phyloP scores from a whole-genome alignment of 768 basidiomycete species.

The Amanita jacksonii region DNA sequence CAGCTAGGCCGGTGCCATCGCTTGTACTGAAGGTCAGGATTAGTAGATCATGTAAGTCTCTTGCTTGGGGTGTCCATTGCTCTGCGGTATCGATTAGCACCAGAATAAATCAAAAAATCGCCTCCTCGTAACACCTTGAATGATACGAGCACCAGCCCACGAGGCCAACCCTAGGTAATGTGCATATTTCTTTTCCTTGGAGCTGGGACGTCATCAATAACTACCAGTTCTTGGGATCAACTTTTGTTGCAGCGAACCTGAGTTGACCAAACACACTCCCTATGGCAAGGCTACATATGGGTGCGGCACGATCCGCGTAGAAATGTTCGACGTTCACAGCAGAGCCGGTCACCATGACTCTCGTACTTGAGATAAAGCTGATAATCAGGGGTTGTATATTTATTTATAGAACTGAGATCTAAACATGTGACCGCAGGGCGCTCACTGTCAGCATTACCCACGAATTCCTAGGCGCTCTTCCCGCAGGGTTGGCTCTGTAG shows the following conservation, averaged over 20 bases:
- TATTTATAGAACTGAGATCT: too few relatives aligned
- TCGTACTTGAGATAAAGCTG: slow-evolving; percentile 4
- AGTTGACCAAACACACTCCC: slow-evolving; percentile 60
- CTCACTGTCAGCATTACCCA: too few relatives aligned
- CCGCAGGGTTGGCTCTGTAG: too few relatives aligned
- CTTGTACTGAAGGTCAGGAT: slow-evolving; percentile 55
- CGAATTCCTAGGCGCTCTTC: too few relatives aligned
- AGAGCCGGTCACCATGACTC: slow-evolving; percentile 20
- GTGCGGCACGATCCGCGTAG: slow-evolving; percentile 67
- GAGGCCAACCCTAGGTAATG: slow-evolving; percentile 63
- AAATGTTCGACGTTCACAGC: slow-evolving; percentile 46
- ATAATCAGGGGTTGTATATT: background rate
- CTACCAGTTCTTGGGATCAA: slow-evolving; percentile 9
- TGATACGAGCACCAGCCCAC: slow-evolving; percentile 81
- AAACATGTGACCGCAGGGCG: too few relatives aligned
- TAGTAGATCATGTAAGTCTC: slow-evolving; percentile 60
- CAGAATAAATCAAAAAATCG: background rate
- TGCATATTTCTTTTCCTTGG: slow-evolving; percentile 70
- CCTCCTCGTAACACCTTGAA: slow-evolving; percentile 45
- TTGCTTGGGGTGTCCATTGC: slow-evolving; percentile 73
- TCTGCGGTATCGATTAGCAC: slow-evolving; percentile 20
- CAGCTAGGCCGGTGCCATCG: slow-evolving; percentile 38
- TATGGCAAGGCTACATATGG: slow-evolving; percentile 64
- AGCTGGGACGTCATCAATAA: slow-evolving; percentile 26
- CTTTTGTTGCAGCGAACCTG: slow-evolving; percentile 42